Base-by-base conservation (phyloP, 257 asterid species). In the Nicotiana sylvestris region DNA sequence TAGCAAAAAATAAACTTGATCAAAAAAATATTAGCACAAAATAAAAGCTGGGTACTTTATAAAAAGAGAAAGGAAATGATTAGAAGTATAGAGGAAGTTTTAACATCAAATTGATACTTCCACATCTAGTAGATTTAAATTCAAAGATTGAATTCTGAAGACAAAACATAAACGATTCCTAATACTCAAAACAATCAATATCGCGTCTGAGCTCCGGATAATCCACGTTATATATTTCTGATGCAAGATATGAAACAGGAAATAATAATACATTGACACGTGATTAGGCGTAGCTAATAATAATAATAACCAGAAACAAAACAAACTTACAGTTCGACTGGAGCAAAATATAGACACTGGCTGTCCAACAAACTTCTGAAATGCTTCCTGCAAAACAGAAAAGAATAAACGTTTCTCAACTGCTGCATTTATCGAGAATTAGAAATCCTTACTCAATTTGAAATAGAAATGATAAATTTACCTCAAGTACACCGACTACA, bases 281-380 rank as follows among this genome's bases (percentile, higher is more conserved):
- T 21, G n/a, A 0, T 72, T 72, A 11, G 37, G 21, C 78, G 25
- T 43, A 25, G 68, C 18, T 25, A 6, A 51, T 0, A 35, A 35
- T 17, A 49, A 43, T 16, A 29, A 12, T 39, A 30, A 30, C 21
- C 62, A 21, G 2, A 8, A 70, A 11, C 2, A 8, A 81, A 77
- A 9, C 51, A 61, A 58, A 76, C 98, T 96, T 87, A 96, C 99
- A 56, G 99, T 94, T 83, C 98, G 91, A 82, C 99, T 94, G 4
- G 98, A 93, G 89, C 99, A 96, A 86, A 89, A 92, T 81, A 93
- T 51, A 21, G 95, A 84, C 78, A 92, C 99, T 2, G 98, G 97
- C 85, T 92, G 93, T 57, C 99, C 99, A 62, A 94, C 81, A 56
- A 94, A 94, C 80, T 90, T 94, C 10, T 81, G 84, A 84, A 94